Evolutionary conservation across 164 flowering plant genomes (phyloP).

Genomic region (Buxus sempervirens): DNA sequence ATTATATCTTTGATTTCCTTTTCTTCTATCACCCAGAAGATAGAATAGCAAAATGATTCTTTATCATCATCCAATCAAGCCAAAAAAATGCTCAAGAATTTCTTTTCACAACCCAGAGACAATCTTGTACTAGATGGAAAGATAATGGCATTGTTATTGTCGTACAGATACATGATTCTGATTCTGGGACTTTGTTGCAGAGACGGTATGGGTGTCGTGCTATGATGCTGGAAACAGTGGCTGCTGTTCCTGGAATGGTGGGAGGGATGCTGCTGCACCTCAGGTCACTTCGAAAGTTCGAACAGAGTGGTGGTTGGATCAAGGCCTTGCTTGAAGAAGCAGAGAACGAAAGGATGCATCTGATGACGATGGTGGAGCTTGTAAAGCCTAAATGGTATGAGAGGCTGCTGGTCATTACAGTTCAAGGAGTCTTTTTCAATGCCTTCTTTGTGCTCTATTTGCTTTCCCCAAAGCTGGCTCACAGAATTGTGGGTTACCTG

Average conservation of each 20-base stretch:
- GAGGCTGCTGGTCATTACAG: conserved; percentile 62
- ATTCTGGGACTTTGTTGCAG: conserved; percentile 31
- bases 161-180: conserved; percentile 5
- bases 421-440: conserved; percentile 83
- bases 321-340: conserved; percentile 92
- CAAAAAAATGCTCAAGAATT: too few relatives aligned
- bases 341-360: conserved; percentile 92
- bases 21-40: too few relatives aligned
- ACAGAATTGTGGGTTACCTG: conserved; percentile 74
- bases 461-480: conserved; percentile 79
- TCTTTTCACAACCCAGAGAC: too few relatives aligned
- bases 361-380: conserved; percentile 88
- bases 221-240: conserved; percentile 94
- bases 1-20: too few relatives aligned
- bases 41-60: too few relatives aligned
- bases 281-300: conserved; percentile 71
- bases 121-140: too few relatives aligned
- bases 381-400: conserved; percentile 85
- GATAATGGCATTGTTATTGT: neutral
- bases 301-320: conserved; percentile 90
- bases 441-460: conserved; percentile 63
- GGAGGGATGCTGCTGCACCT: conserved; percentile 87
- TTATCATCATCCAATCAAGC: too few relatives aligned
- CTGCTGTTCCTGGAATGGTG: conserved; percentile 96
- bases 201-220: conserved; percentile 91